Percentiles rank a stretch among this genome's conserved stretches.
Conservation (phyloP, 257 asterid genomes). For the Agastache rugosa region DNA sequence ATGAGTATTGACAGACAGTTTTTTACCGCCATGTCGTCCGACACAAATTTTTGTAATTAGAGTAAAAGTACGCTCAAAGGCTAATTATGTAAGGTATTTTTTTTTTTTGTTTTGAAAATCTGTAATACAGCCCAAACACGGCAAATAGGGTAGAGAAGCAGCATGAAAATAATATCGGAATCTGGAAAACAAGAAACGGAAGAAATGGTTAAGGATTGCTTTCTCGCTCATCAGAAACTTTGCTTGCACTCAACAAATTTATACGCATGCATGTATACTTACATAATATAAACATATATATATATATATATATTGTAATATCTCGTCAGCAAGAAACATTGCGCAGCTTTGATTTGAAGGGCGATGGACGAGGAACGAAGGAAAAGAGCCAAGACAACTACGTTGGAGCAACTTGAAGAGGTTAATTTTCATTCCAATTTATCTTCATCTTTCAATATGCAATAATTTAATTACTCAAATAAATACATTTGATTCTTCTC, state of each 20-base stretch:
- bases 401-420: conserved; percentile 57
- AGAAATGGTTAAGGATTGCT: conserved; percentile 56
- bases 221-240: conserved; percentile 43
- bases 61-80: not conserved
- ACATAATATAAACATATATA: not conserved
- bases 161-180: conserved; percentile 34
- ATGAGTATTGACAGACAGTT: no score
- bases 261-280: conserved; percentile 5
- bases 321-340: not conserved
- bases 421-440: conserved; percentile 29
- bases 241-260: conserved; percentile 33
- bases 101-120: no score
- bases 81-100: no score
- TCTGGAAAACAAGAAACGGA: conserved; percentile 44
- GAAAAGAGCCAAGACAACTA: conserved; percentile 48
- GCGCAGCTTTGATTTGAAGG: not conserved
- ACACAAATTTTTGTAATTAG: no score
- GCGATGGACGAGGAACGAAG: conserved; percentile 59
- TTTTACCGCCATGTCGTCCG: no score
- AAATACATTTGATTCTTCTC: no score
- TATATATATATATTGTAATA: not conserved
- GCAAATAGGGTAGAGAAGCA: not conserved
- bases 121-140: not conserved
- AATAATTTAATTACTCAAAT: not conserved
- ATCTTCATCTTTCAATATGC: not conserved